A percentile compares a stretch with the other conserved stretches of the same genome.
Conservation (phyloP, 2,329 filamentous ascomycete genomes). For the Talaromyces islandicus region DNA sequence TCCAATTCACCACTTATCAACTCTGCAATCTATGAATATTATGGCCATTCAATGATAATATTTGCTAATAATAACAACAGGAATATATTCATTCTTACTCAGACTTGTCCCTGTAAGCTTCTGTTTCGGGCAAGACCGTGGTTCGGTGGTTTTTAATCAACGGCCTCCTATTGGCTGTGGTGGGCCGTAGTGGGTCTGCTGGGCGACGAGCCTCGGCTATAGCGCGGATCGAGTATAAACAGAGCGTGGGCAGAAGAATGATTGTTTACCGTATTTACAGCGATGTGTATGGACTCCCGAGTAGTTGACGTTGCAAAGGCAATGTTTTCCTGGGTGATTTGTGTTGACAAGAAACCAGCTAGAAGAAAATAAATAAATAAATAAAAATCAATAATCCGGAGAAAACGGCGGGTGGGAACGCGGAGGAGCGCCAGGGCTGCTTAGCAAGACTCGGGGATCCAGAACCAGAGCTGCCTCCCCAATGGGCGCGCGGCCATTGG, state of each 20-base stretch:
- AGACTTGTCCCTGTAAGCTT: not conserved
- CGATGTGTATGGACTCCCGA: not conserved
- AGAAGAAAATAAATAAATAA: not conserved
- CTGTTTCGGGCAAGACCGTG: not conserved
- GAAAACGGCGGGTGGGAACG: not conserved
- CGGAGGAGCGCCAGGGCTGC: not conserved
- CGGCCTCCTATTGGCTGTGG: not conserved
- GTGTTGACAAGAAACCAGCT: too few relatives aligned
- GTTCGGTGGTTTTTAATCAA: not conserved
- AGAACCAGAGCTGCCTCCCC: not conserved
- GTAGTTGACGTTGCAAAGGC: too few relatives aligned
- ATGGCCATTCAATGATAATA: too few relatives aligned
- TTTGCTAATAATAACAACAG: too few relatives aligned
- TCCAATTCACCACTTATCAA: not conserved
- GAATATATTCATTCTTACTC: too few relatives aligned
- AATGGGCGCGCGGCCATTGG: not conserved
- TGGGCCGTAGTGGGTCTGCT: not conserved
- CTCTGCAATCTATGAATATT: not conserved
- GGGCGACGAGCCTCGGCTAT: not conserved
- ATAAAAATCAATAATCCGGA: not conserved
- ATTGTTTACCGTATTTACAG: not conserved
- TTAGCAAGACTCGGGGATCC: not conserved
- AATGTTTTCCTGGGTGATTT: too few relatives aligned
- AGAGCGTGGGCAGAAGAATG: not conserved
- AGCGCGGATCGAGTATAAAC: not conserved